phyloP scores from a whole-genome alignment of 2,329 filamentous ascomycete species.

The Trichophyton mentagrophytes region DNA sequence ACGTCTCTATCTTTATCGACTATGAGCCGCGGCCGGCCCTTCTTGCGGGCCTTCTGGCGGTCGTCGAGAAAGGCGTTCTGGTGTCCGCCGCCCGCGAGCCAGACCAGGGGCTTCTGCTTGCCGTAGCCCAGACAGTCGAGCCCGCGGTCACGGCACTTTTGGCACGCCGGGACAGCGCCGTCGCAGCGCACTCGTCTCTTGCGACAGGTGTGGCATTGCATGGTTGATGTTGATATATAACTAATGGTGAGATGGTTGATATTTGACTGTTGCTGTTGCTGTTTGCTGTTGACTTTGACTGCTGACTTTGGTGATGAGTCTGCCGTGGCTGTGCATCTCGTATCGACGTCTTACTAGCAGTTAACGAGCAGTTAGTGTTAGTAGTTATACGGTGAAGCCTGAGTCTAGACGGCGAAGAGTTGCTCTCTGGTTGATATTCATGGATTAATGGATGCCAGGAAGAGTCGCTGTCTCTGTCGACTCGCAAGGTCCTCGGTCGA shows the following conservation, averaged over 20 bases:
- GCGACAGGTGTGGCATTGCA: slow-evolving; percentile 15
- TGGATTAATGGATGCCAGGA: no score
- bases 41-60: slow-evolving; percentile 7
- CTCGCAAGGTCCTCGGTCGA: background rate
- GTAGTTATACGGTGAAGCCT: no score
- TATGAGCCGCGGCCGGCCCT: slow-evolving; percentile 11
- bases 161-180: slow-evolving; percentile 10
- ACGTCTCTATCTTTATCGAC: background rate
- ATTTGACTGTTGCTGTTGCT: no score
- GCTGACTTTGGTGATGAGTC: no score
- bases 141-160: slow-evolving; percentile 12
- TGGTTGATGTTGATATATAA: slow-evolving; percentile 15
- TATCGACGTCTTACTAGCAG: no score
- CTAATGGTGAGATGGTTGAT: no score
- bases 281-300: no score
- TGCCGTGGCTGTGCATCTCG: no score
- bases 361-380: no score
- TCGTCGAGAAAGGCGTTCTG: slow-evolving; percentile 8
- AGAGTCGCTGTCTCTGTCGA: background rate
- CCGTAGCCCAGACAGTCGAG: slow-evolving; percentile 13
- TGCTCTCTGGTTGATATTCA: no score
- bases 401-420: no score
- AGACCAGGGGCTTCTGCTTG: slow-evolving; percentile 36
- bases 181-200: slow-evolving; percentile 14
- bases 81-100: slow-evolving; percentile 29